Evolutionary conservation across 2,329 filamentous ascomycete genomes (phyloP), one percentile per base, ranked within the genome.

Genomic region (Cordyceps cateniannulata): DNA sequence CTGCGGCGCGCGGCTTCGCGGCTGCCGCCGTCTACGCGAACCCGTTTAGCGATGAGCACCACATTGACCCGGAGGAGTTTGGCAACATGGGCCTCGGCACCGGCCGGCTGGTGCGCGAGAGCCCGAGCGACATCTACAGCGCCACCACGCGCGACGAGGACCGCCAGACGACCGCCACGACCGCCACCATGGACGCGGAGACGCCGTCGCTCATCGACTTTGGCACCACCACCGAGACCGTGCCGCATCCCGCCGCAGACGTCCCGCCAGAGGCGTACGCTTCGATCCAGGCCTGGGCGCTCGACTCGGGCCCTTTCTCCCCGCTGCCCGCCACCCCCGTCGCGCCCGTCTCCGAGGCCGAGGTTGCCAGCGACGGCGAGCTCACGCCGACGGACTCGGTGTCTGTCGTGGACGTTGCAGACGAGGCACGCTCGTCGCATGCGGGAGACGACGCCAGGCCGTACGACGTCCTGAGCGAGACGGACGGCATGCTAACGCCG

Each of bases 241-340:
- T 63, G 16, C 63, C 45, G 29, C 67, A 69, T 20, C 68, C 70
- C 18, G 66, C 65, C 9, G 71, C 72, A 1, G 69, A 79, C 3
- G 73, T 78, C 60, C 71, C 70, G 22, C 69, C 75, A 16, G 77
- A 81, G 16, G 79, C 81, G 1, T 86, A 81, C 67, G 80, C 81
- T 50, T 85, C 83, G 1, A 87, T 87, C 65, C 83, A 87, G 68
- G 85, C 85, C 0, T 87, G 85, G 85, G 84, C 85, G 1, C 79
- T 85, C 65, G 74, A 78, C 62, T 81, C 80, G 5, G 77, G 79
- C 66, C 86, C 86, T 67, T 86, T 86, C 75, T 86, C 84, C 6
- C 83, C 84, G 5, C 77, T 86, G 24, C 83, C 83, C 14, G 76
- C 75, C 24, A 80, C 81, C 1, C 81, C 80, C 2, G 48, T 32